These are phyloP conservation scores for Lophium mytilinum DNA, from an alignment of 495 filamentous ascomycete genomes.

Conservation along the genomic window DNA sequence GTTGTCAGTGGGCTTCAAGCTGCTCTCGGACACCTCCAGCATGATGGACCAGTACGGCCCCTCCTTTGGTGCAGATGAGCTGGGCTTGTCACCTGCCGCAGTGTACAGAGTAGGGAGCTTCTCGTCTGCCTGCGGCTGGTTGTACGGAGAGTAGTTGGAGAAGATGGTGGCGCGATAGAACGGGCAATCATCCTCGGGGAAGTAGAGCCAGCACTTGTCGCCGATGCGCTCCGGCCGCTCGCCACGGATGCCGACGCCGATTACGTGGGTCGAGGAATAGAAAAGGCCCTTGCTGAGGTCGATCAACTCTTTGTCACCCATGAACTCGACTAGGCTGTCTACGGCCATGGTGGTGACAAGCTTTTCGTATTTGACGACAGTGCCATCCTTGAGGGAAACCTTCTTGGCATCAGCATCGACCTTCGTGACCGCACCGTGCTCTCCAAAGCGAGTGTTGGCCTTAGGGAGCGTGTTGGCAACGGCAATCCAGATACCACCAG, in stretches of 20 bases:
- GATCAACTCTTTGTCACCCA: conserved; percentile 77
- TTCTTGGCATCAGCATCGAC: conserved; percentile 77
- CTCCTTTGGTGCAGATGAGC: conserved; percentile 56
- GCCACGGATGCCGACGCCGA: conserved; percentile 92
- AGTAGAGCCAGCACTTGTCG: conserved; percentile 99
- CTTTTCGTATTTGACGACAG: conserved; percentile 84
- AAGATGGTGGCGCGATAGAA: conserved; percentile 99
- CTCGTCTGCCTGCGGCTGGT: conserved; percentile 74
- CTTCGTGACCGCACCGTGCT: conserved; percentile 72
- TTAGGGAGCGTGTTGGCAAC: conserved; percentile 90
- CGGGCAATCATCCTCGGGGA: conserved; percentile 97
- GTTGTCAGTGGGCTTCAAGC: conserved; percentile 85
- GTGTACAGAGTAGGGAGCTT: conserved; percentile 83
- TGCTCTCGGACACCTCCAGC: conserved; percentile 95
- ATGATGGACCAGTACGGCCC: conserved; percentile 99
- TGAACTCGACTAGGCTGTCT: conserved; percentile 76
- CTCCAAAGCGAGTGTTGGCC: conserved; percentile 83
- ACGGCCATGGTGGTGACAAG: conserved; percentile 95
- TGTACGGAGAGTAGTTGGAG: conserved; percentile 99
- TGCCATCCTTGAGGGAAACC: conserved; percentile 76
- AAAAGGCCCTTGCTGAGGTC: conserved; percentile 83
- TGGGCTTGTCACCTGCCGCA: conserved; percentile 74
- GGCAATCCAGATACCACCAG: conserved; percentile 97
- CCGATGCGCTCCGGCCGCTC: conserved; percentile 90
- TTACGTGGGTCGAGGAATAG: conserved; percentile 96